A percentile compares a stretch with the other conserved stretches of the same genome.
Conservation (phyloP, 2,329 filamentous ascomycete species). For the Hysterium pulicare region DNA sequence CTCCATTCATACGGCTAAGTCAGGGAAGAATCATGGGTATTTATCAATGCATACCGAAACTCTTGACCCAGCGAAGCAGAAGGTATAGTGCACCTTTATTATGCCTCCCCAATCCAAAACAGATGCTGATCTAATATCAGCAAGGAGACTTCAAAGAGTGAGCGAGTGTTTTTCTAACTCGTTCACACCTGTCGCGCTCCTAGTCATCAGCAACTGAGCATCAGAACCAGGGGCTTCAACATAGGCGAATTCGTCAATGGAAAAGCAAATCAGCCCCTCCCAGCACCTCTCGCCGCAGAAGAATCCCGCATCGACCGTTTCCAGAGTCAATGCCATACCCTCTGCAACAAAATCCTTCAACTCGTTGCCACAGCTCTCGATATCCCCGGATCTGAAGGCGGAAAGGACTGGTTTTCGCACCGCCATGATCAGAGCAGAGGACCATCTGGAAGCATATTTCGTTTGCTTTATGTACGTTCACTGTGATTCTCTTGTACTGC, state of each 20-base stretch:
- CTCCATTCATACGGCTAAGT: slow-evolving; percentile 62
- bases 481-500: too few relatives aligned
- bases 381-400: slow-evolving; percentile 40
- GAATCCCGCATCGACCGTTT: slow-evolving; percentile 65
- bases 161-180: too few relatives aligned
- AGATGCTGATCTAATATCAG: slow-evolving; percentile 22
- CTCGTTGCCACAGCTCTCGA: slow-evolving; percentile 76
- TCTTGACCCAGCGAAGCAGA: slow-evolving; percentile 78
- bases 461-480: slow-evolving; percentile 53
- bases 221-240: slow-evolving; percentile 77
- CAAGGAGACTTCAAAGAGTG: slow-evolving; percentile 87
- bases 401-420: slow-evolving; percentile 55
- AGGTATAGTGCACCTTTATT: slow-evolving; percentile 47
- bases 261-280: slow-evolving; percentile 74
- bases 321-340: slow-evolving; percentile 63
- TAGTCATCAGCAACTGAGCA: too few relatives aligned
- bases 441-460: slow-evolving; percentile 50
- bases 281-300: slow-evolving; percentile 58
- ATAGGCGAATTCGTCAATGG: slow-evolving; percentile 71
- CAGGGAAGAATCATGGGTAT: slow-evolving; percentile 78
- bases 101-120: slow-evolving; percentile 48
- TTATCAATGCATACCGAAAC: slow-evolving; percentile 83
- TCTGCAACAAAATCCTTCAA: slow-evolving; percentile 70
- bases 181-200: too few relatives aligned
- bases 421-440: slow-evolving; percentile 55